These are phyloP conservation scores for Didymella glomerata DNA, from an alignment of 2,329 filamentous ascomycete genomes.

Conservation along the genomic window DNA sequence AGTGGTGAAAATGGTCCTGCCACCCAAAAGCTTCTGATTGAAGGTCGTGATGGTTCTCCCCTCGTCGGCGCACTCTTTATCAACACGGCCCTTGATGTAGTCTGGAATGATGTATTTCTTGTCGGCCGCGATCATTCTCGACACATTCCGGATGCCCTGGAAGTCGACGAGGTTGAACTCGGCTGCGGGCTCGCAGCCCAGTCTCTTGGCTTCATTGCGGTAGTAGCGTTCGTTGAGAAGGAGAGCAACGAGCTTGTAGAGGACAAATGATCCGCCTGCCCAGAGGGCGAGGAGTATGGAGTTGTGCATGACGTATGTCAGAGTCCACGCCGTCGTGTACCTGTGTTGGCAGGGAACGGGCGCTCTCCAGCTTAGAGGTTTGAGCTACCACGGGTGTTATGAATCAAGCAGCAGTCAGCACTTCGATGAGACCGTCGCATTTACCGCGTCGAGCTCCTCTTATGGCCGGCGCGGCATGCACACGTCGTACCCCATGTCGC, in stretches of 20 bases:
- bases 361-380: not conserved
- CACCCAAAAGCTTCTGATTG: conserved; percentile 30
- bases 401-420: not conserved
- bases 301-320: conserved; percentile 35
- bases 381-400: not conserved
- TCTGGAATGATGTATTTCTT: conserved; percentile 47
- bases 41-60: conserved; percentile 41
- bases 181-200: conserved; percentile 56
- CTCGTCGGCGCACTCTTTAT: conserved; percentile 29
- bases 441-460: not conserved
- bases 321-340: conserved; percentile 2
- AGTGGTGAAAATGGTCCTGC: conserved; percentile 39
- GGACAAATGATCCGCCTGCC: conserved; percentile 40
- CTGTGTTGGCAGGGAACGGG: not conserved
- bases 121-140: conserved; percentile 50
- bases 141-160: conserved; percentile 60
- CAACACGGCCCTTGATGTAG: conserved; percentile 31
- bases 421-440: not conserved
- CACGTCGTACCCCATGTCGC: conserved; percentile 11
- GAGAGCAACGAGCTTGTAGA: conserved; percentile 43
- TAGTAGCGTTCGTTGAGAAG: conserved; percentile 43
- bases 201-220: conserved; percentile 44
- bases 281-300: conserved; percentile 42
- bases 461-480: conserved; percentile 7
- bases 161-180: conserved; percentile 56